Evolutionary conservation across 495 filamentous ascomycete species (phyloP).

Genomic region (Rhypophila decipiens): DNA sequence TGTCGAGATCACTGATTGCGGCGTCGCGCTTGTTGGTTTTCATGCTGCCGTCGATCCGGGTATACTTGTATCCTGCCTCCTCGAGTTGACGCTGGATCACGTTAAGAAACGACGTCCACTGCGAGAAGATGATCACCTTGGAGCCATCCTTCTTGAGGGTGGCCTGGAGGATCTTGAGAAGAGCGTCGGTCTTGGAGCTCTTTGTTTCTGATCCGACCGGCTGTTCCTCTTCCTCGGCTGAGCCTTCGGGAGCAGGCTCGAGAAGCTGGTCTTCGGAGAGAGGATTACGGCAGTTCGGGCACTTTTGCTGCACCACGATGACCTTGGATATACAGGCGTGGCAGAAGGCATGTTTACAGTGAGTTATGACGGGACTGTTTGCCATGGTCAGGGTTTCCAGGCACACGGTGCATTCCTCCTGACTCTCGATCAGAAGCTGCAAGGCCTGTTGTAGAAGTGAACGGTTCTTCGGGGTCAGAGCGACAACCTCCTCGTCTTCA

Average conservation of each 20-base stretch:
- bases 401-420: conserved; percentile 81
- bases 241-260: conserved; percentile 53
- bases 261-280: conserved; percentile 58
- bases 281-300: conserved; percentile 79
- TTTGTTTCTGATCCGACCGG: conserved; percentile 56
- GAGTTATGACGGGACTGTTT: conserved; percentile 87
- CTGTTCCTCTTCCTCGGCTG: conserved; percentile 31
- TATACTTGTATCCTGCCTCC: conserved; percentile 55
- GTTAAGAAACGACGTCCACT: conserved; percentile 87
- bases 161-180: conserved; percentile 72
- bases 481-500: conserved; percentile 59
- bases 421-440: conserved; percentile 70
- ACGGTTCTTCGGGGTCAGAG: conserved; percentile 66
- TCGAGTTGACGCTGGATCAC: conserved; percentile 68
- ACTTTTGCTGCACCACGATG: conserved; percentile 74
- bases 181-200: conserved; percentile 78
- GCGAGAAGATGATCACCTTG: conserved; percentile 86
- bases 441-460: conserved; percentile 70
- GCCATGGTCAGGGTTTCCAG: conserved; percentile 62
- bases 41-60: conserved; percentile 84
- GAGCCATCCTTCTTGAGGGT: conserved; percentile 58
- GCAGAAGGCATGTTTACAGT: conserved; percentile 81
- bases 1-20: conserved; percentile 59
- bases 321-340: conserved; percentile 68
- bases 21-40: conserved; percentile 57